Base-by-base conservation (phyloP, 176 grass and related monocot genomes). In the Phoenix roebelenii region DNA sequence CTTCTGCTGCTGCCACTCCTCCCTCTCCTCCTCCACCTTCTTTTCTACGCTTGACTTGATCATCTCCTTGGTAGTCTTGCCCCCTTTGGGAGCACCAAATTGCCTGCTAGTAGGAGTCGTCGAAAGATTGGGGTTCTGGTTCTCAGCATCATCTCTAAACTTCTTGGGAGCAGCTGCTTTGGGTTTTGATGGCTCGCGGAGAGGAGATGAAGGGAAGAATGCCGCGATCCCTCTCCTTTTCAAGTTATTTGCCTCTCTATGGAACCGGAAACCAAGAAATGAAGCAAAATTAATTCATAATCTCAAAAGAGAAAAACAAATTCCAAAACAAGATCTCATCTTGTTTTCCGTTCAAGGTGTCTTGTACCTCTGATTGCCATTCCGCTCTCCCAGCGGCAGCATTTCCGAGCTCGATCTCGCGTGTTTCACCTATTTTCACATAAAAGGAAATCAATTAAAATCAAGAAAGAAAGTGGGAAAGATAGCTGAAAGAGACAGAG, bases 41-140 rank as follows among this genome's bases (percentile, higher is more conserved):
- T 81, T 92, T 63, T 82, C 79, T 1, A 78, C 71, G 32, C 94
- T 98, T 54, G 81, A 98, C 60, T 93, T 93, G 67, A 98, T 75
- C 72, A 76, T 58, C 51, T 85, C 85, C 77, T 98, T 98, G 15
- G 68, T 72, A 15, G 85, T 71, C 79, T 86, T 93, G 51, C 35
- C 54, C 74, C 63, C 81, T 25, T 76, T 83, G 16, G 76, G 22
- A 77, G 78, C 67, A 16, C 82, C 82, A 22, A 89, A 73, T 10
- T 82, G 82, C 50, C 78, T 15, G 72, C 5, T 0, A 51, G 79
- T 30, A 30, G 28, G 0, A 53, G 35, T 7, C 2, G 71, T 85
- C 54, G 71, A 54, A 64, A 83, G 66, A 39, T 84, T 74, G 9
- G 94, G 94, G 54, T 89, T 79, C 72, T 86, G 84, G 76, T 98